Conservation (phyloP, 331 rosid genomes). For the Erythrophleum ivorense region DNA sequence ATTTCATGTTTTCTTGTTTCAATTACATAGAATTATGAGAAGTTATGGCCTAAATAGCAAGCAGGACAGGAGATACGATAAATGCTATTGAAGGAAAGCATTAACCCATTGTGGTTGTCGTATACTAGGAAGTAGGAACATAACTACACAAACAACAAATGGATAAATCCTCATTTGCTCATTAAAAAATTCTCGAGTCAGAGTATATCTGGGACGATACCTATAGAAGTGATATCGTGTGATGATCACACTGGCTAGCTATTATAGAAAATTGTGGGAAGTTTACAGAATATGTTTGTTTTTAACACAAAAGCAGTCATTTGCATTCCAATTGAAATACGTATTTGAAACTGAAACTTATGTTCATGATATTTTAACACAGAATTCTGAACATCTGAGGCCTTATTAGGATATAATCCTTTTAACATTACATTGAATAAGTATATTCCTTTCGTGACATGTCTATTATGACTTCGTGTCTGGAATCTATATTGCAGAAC, state of each 20-base stretch:
- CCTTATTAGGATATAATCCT: not conserved
- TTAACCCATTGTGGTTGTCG: conserved; percentile 6
- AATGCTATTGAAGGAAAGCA: not conserved
- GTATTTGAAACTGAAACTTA: not conserved
- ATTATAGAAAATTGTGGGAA: no score
- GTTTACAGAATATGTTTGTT: no score
- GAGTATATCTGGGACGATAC: not conserved
- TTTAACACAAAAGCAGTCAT: no score
- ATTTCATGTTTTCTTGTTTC: conserved; percentile 13
- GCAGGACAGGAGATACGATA: not conserved
- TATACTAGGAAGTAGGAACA: not conserved
- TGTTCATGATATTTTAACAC: not conserved
- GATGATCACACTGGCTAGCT: no score
- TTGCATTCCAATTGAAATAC: not conserved
- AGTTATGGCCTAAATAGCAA: not conserved
- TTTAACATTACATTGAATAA: not conserved
- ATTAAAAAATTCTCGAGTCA: not conserved
- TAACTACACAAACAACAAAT: not conserved
- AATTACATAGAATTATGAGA: not conserved
- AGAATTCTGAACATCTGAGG: not conserved
- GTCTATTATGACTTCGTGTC: conserved; percentile 8
- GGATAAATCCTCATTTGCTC: not conserved
- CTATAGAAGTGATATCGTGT: not conserved
- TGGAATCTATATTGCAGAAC: not conserved
- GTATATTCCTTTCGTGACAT: not conserved